phyloP scores from a whole-genome alignment of 352 stramenopile genomes.

The Pythium monospermum region DNA sequence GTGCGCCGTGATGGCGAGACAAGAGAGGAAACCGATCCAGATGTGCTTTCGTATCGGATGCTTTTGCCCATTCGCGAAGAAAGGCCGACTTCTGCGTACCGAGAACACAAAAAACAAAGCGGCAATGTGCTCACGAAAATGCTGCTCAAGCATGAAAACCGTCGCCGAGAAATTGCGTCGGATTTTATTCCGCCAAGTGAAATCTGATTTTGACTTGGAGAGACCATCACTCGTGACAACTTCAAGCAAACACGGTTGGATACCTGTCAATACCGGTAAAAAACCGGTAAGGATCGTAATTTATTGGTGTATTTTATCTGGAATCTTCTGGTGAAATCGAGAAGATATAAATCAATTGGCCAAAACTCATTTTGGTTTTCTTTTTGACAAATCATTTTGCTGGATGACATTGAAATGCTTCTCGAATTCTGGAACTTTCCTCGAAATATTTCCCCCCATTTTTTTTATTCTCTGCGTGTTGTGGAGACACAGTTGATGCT shows the following conservation, averaged over 20 bases:
- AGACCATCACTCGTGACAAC: conserved; percentile 21
- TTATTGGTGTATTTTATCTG: not conserved
- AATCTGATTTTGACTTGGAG: not conserved
- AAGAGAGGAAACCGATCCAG: conserved; percentile 31
- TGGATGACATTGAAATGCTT: conserved; percentile 1
- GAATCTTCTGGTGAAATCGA: conserved; percentile 7
- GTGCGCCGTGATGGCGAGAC: conserved; percentile 29
- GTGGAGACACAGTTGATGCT: conserved; percentile 13
- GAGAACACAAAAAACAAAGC: conserved; percentile 25
- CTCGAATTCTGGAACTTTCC: conserved; percentile 17
- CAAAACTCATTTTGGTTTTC: too few relatives aligned
- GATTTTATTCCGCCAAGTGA: conserved; percentile 3
- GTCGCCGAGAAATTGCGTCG: conserved; percentile 8
- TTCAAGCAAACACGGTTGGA: conserved; percentile 7
- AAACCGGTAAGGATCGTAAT: conserved; percentile 3
- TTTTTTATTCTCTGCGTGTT: too few relatives aligned
- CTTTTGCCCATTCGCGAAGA: conserved; percentile 47
- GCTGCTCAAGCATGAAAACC: conserved; percentile 36
- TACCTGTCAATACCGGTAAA: not conserved
- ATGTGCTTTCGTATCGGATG: conserved; percentile 55
- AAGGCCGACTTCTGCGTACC: conserved; percentile 35
- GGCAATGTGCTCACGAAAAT: conserved; percentile 59
- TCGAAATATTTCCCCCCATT: not conserved
- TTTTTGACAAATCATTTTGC: conserved; percentile 13
- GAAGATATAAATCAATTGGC: conserved; percentile 14